phyloP scores from a whole-genome alignment of 371 early-diverging fungal genomes.

The Mortierella sp. region DNA sequence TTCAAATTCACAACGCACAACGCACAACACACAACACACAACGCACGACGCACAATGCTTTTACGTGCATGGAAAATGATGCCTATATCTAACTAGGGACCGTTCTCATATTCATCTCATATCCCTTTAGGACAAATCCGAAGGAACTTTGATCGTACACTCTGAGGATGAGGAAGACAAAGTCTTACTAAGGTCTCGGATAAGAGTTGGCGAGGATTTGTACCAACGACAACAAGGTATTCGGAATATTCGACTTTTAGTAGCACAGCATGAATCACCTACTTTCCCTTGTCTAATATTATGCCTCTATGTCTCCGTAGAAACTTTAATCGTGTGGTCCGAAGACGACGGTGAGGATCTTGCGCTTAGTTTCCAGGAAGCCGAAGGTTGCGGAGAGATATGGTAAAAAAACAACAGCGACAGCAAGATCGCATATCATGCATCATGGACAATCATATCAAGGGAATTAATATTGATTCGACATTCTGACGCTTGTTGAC shows the following conservation, averaged over 20 bases:
- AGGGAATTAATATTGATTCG: background rate
- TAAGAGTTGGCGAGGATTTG: conserved; percentile 69
- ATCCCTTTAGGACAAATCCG: conserved; percentile 63
- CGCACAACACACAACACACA: too few relatives aligned
- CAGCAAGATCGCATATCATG: too few relatives aligned
- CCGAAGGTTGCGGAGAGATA: conserved; percentile 83
- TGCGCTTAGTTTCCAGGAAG: conserved; percentile 93
- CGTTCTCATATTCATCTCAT: background rate
- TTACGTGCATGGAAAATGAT: background rate
- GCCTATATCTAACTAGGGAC: background rate
- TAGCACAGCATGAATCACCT: background rate
- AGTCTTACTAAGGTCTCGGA: conserved; percentile 72
- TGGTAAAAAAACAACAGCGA: conserved; percentile 65
- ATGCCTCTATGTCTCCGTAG: conserved; percentile 57
- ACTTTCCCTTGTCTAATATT: background rate
- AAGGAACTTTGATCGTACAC: conserved; percentile 65
- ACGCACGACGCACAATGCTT: background rate
- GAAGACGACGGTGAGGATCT: conserved; percentile 83
- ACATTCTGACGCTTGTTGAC: conserved; percentile 12
- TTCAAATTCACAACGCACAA: background rate
- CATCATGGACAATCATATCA: background rate
- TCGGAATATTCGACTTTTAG: background rate
- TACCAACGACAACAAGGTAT: conserved; percentile 89
- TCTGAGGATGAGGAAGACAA: conserved; percentile 74
- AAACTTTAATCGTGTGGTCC: conserved; percentile 94